Base-by-base conservation (phyloP, 108 stramenopile genomes). In the Hondaea fermentalgiana region DNA sequence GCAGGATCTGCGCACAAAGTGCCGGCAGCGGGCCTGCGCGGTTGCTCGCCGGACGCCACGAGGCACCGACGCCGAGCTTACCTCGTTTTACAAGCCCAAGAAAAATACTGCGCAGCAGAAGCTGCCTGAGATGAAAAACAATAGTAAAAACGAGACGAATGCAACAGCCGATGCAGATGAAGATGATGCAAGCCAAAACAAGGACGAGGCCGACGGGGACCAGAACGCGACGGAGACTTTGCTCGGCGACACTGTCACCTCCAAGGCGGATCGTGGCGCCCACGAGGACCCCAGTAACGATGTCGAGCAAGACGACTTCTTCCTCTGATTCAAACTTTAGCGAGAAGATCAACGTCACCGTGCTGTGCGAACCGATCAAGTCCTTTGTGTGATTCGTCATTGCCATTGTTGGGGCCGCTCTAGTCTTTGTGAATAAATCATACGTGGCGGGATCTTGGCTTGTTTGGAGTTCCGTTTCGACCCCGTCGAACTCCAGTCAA, bases 231-330 rank as follows among this genome's bases (percentile, higher is more conserved):
- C 28, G 2, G 28, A 72, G 1, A 23, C 23, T 42, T 17, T 19
- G 23, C 16, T 19, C 19, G 29, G 19, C 28, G 23, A 72, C 16
- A 3, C 23, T 16, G 72, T 2, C 23, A 23, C 76, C 76, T 25
- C 23, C 28, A 53, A 72, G 19, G 6, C 45, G 3, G 28, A 47
- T 12, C 19, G 0, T 1, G 4, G 49, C 43, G 76, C 45, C n/a
- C 6, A 47, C 10, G 51, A 0, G 76, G 28, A 83, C 49, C 49
- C 51, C 10, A 25, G 25, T 23, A 53, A 83, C 12, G 76, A 83
- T 53, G 51, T 83, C 51, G 76, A 83, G 45, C 49, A 83, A 83
- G 76, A 83, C 76, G 76, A 83, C 76, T 83, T 83, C 51, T 83
- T 83, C 76, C 51, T 83, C 23, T 83, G 28, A 83, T 8, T 4